Evolutionary conservation across 176 grass and related monocot genomes (phyloP).

Genomic region (Eragrostis nindensis): DNA sequence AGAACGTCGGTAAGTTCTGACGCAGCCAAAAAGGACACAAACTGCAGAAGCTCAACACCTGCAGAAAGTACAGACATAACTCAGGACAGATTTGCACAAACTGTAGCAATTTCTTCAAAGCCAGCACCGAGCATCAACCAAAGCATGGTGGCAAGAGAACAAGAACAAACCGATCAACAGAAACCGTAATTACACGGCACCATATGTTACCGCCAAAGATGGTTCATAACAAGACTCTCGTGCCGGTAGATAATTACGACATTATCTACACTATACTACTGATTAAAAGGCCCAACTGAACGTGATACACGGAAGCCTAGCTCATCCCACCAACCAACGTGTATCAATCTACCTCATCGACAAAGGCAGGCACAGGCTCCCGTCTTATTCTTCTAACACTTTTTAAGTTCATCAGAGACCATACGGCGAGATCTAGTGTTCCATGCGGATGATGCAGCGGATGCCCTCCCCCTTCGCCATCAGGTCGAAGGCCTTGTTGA

Average conservation of each 20-base stretch:
- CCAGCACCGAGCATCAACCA: background rate
- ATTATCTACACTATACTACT: background rate
- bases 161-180: background rate
- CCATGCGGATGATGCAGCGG: conserved; percentile 89
- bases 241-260: conserved; percentile 20
- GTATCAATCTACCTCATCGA: background rate
- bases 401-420: background rate
- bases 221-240: background rate
- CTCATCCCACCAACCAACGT: background rate
- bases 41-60: too few relatives aligned
- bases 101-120: too few relatives aligned
- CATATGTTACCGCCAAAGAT: conserved; percentile 9
- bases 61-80: too few relatives aligned
- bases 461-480: conserved; percentile 76
- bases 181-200: background rate
- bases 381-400: conserved; percentile 30
- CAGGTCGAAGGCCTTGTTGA: conserved; percentile 80
- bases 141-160: background rate
- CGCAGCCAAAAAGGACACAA: too few relatives aligned
- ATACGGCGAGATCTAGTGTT: conserved; percentile 33
- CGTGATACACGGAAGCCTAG: conserved; percentile 18
- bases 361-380: conserved; percentile 19
- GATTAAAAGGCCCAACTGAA: conserved; percentile 1
- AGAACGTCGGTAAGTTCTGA: too few relatives aligned
- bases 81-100: too few relatives aligned